These are phyloP conservation scores for Syzygium aqueum DNA, from an alignment of 345 rosid genomes.

Conservation along the genomic window DNA sequence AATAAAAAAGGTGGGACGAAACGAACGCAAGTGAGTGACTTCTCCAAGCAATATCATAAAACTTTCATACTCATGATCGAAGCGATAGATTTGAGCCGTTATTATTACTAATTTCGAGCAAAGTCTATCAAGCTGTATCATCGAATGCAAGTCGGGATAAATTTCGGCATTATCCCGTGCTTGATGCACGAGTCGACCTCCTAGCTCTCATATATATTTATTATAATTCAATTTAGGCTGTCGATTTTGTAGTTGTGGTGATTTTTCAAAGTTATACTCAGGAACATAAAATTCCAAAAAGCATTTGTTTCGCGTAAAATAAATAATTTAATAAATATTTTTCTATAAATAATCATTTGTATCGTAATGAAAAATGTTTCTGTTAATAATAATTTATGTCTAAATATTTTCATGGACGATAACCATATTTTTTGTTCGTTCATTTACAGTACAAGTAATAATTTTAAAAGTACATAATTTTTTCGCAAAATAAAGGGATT, in stretches of 20 bases:
- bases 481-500: too few species aligned
- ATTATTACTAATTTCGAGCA: neutral
- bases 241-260: neutral
- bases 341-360: too few species aligned
- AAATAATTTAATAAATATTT: too few species aligned
- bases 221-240: neutral
- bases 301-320: too few species aligned
- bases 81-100: neutral
- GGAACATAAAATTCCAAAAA: neutral
- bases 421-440: too few species aligned
- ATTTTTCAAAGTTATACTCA: neutral
- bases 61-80: accelerated
- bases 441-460: too few species aligned
- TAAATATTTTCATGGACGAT: too few species aligned
- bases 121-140: accelerated
- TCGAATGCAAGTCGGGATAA: neutral
- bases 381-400: too few species aligned
- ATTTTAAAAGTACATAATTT: too few species aligned
- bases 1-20: neutral
- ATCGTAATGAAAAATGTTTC: too few species aligned
- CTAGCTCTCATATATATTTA: neutral
- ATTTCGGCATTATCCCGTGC: neutral
- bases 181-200: neutral
- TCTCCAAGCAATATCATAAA: neutral
- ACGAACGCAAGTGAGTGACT: accelerated